phyloP scores from a whole-genome alignment of 345 rosid species.

The Euphorbia pulcherrima region DNA sequence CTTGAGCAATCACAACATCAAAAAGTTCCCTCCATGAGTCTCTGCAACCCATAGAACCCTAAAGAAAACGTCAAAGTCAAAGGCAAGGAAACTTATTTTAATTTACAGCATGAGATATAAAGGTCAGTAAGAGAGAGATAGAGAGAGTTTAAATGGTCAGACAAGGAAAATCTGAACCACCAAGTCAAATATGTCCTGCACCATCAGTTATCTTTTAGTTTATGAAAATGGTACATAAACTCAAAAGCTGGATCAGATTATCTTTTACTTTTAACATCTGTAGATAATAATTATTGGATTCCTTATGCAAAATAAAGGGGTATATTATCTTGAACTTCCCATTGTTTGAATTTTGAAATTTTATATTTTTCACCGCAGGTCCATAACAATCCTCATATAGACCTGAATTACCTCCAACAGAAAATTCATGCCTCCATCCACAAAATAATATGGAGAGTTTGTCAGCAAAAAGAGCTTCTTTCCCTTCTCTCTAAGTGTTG shows the following conservation, averaged over 20 bases:
- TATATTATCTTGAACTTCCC: background rate
- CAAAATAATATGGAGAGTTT: slow-evolving; percentile 91
- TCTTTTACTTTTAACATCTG: background rate
- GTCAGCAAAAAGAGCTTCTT: slow-evolving; percentile 92
- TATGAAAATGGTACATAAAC: background rate
- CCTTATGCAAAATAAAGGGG: background rate
- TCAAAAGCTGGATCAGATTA: background rate
- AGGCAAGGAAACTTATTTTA: slow-evolving; percentile 1
- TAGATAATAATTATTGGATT: background rate
- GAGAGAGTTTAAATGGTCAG: background rate
- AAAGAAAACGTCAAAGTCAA: slow-evolving; percentile 26
- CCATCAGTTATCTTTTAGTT: background rate
- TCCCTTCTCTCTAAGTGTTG: slow-evolving; percentile 78
- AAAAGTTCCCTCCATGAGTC: slow-evolving; percentile 93
- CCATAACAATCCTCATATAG: slow-evolving; percentile 3
- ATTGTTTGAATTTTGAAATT: background rate
- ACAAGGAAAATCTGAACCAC: slow-evolving; percentile 4
- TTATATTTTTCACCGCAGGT: background rate
- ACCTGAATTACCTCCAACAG: slow-evolving; percentile 68
- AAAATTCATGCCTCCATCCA: slow-evolving; percentile 92
- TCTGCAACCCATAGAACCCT: slow-evolving; percentile 61
- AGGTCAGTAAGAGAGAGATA: background rate
- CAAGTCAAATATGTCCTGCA: background rate
- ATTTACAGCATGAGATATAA: background rate
- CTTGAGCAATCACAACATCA: slow-evolving; percentile 94